Evolutionary conservation across 257 asterid genomes (phyloP), one percentile per base, ranked within the genome.

Genomic region (Przewalskia tangutica): DNA sequence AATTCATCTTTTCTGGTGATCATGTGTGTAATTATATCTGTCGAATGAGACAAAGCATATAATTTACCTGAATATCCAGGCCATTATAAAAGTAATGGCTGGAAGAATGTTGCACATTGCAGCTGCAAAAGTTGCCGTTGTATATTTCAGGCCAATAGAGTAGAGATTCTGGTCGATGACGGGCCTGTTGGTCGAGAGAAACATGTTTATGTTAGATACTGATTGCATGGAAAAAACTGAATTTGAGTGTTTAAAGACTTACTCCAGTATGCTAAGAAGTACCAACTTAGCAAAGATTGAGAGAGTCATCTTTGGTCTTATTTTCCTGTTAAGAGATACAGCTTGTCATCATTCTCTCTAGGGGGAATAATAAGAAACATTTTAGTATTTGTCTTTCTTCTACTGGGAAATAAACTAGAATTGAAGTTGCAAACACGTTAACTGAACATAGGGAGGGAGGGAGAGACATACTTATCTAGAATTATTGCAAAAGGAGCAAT

Each of bases 41-140:
- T 50, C 13, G 46, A 75, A 50, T 50, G 80, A 75, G 34, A 23
- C 76, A 13, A 59, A 59, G 6, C 38, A 11, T 79, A 40, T 60
- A 13, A 12, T 32, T 77, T 20, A 92, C 99, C 99, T 91, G 95
- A 91, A 90, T 60, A 91, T 68, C 84, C 90, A 96, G 11, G 99
- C 99, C 90, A 96, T 91, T 79, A 92, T 44, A 83, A 96, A 96
- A 48, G 99, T 94, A 62, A 96, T 89, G 40, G 99, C 99, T 0
- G 99, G 99, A 82, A 96, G 98, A 70, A 96, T 89, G 83, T 96
- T 96, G 36, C 89, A 84, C 99, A 96, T 94, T 18, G 99, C 98
- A n/a, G 95, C 95, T n/a, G 98, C 98, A 89, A 96, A 96, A 34
- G 99, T 96, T 27, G 98, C 98, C 13, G 98, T 96, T 46, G 99